These are phyloP conservation scores for Quercus mongolica DNA, from an alignment of 306 rosid genomes.

Conservation along the genomic window DNA sequence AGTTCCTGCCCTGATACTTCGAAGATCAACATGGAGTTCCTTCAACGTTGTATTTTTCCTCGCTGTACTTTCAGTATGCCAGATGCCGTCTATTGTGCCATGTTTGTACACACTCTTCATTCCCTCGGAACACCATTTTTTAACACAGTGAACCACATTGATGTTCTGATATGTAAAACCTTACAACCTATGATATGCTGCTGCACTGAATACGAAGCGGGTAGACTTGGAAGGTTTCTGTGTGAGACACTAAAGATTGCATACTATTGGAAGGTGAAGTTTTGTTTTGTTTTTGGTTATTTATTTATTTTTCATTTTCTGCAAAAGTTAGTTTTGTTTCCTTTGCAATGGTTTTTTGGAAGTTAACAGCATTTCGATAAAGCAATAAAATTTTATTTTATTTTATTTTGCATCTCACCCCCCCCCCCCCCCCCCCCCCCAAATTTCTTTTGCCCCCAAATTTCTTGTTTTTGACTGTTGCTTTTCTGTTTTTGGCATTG, in stretches of 20 bases:
- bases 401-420: neutral
- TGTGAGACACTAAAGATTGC: constrained; percentile 94
- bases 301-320: neutral
- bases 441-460: neutral
- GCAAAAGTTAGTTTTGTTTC: constrained; percentile 1
- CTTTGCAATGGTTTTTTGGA: neutral
- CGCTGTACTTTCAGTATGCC: constrained; percentile 99
- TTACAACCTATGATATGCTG: constrained; percentile 99
- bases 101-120: constrained; percentile 96
- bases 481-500: constrained; percentile 13
- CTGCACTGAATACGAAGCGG: constrained; percentile 95
- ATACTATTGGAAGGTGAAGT: constrained; percentile 90
- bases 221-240: constrained; percentile 94
- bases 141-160: constrained; percentile 97
- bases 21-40: constrained; percentile 98
- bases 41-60: constrained; percentile 97
- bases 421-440: too few relatives aligned
- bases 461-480: neutral
- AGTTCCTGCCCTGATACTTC: constrained; percentile 95
- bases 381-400: constrained; percentile 1
- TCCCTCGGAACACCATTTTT: constrained; percentile 98
- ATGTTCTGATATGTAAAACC: constrained; percentile 90
- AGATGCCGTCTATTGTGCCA: constrained; percentile 97
- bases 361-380: neutral
- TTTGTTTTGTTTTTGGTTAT: neutral